phyloP scores from a whole-genome alignment of 2,329 filamentous ascomycete species.

The Stenocarpella maydis region DNA sequence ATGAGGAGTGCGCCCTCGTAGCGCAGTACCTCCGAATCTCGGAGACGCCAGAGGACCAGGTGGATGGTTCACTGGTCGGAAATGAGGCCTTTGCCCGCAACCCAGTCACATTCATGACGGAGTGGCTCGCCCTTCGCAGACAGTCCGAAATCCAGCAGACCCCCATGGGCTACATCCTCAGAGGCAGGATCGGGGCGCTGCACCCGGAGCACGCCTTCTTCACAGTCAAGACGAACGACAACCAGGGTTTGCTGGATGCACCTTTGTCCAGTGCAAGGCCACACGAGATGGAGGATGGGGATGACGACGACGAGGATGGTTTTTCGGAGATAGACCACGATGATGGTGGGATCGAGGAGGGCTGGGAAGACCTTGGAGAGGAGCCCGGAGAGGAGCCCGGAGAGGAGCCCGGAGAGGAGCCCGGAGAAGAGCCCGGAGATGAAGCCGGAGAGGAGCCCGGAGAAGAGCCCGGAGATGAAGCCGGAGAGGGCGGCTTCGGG shows the following conservation, averaged over 20 bases:
- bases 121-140: constrained; percentile 64
- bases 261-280: background rate
- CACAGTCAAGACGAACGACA: background rate
- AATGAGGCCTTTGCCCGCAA: constrained; percentile 40
- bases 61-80: background rate
- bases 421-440: background rate
- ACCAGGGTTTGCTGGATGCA: background rate
- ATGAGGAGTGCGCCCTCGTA: constrained; percentile 52
- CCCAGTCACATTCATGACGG: constrained; percentile 58
- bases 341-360: background rate
- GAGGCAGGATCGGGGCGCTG: constrained; percentile 54
- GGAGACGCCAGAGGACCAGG: constrained; percentile 18
- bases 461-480: too few species aligned
- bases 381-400: background rate
- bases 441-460: too few species aligned
- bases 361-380: background rate
- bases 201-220: constrained; percentile 62
- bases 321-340: background rate
- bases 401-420: background rate
- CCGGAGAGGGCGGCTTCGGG: background rate
- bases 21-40: constrained; percentile 43
- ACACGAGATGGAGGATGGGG: background rate
- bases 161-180: constrained; percentile 65
- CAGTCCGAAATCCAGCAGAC: constrained; percentile 67
- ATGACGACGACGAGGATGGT: background rate